Conservation (phyloP, 179 eudicot genomes). For the Amaranthus tricolor region DNA sequence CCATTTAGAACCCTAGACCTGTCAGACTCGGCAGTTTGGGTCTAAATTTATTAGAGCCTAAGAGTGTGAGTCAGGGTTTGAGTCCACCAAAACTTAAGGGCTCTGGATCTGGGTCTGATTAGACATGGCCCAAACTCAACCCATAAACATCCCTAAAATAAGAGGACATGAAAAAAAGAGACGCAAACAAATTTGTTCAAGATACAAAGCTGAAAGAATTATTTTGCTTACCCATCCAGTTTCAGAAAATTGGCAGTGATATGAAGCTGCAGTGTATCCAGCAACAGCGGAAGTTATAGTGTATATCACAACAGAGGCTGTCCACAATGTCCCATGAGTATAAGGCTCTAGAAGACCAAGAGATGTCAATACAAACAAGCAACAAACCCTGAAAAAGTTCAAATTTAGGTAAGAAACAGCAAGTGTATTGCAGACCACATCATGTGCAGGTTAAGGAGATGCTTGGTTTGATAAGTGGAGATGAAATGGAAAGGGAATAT, state of each 20-base stretch:
- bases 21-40: no score
- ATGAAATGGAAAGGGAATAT: no score
- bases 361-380: constrained; percentile 52
- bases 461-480: neutral
- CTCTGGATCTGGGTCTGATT: no score
- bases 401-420: neutral
- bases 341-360: constrained; percentile 58
- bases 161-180: neutral
- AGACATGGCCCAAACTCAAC: no score
- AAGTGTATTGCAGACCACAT: neutral
- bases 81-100: no score
- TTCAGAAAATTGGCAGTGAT: constrained; percentile 59
- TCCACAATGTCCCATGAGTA: constrained; percentile 54
- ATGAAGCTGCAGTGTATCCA: constrained; percentile 72
- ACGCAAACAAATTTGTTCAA: neutral
- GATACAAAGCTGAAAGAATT: neutral
- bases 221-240: constrained; percentile 56
- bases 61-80: no score
- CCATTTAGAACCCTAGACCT: no score
- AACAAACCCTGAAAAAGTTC: constrained; percentile 45
- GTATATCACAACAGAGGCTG: constrained; percentile 50
- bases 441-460: neutral
- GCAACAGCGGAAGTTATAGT: constrained; percentile 56
- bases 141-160: neutral
- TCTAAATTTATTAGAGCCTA: no score